Evolutionary conservation across 2,329 filamentous ascomycete species (phyloP), one percentile per base, ranked within the genome.

Genomic region (Grosmannia serpens): DNA sequence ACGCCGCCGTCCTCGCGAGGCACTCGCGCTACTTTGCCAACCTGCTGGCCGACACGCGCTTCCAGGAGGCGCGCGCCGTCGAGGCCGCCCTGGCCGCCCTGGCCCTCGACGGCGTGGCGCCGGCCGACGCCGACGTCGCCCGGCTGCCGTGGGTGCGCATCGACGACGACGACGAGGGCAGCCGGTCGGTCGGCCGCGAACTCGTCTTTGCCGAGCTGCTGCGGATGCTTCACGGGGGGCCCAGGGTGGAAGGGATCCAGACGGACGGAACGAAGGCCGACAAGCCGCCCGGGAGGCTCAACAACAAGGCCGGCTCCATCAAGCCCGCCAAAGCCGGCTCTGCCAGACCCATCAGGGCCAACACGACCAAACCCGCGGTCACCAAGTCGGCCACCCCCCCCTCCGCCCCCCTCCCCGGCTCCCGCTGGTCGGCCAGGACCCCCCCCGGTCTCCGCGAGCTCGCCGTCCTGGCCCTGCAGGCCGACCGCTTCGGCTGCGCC

Each of bases 401-500:
- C 35, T 8, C 33, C 35, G 22, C 27, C 53, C 2, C 33, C 55
- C 7, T 47, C 56, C 59, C 59, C 26, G 53, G 50, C 15, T 57
- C 59, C 22, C 51, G 27, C 5, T 62, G 58, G 59, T 49, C 58
- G 44, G 70, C 68, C n/a, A 68, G 69, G n/a, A 73, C 71, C 55
- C 70, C 73, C 1, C 74, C 78, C 24, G 79, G 78, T 20, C 77
- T 88, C 62, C 71, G 80, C 8, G 86, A 86, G 63, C 74, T 88
- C 13, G 81, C 84, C 17, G 86, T 85, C 1, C 73, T 91, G 47
- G 83, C 85, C 47, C 78, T 89, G 56, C 78, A 89, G 58, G 86
- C 87, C 11, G 88, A 91, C 69, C 81, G 86, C 51, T 91, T 89
- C 70, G 85, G 87, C 70, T 86, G 85, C 60, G 71, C 83, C 2